Evolutionary conservation across 306 rosid genomes (phyloP), one percentile per base, ranked within the genome.

Genomic region (Rosa lucieae): DNA sequence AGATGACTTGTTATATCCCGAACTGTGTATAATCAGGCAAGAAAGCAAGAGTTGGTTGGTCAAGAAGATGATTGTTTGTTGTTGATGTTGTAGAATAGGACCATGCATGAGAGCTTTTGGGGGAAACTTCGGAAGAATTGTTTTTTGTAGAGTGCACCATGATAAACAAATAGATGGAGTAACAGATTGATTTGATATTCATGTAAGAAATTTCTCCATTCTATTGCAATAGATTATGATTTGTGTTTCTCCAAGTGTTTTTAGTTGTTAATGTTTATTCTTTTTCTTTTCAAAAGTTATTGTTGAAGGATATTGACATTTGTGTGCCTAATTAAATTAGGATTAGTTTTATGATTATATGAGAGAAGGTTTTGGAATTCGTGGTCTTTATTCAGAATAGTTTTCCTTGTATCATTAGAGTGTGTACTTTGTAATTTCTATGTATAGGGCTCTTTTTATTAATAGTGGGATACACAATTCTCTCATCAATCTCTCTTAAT

Each of bases 1-100:
- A 88, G 92, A 88, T 86, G 90, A 87, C 88, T 87, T 79, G 85
- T 86, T 88, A 84, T 81, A 78, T 76, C 80, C 67, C 70, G 65
- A 82, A 79, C 69, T 72, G 48, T 88, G 85, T 85, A 79, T 49
- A 81, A 84, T 78, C 81, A 79, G 81, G 72, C 79, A 47, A 65
- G 80, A 67, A 82, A 58, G 80, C 82, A 56, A 74, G 87, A 77
- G 73, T 78, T 84, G 87, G 79, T 73, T 81, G 88, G 82, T 78
- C 84, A 78, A 79, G 87, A 77, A 77, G 88, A 86, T 79, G 82
- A 85, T 79, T 82, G 81, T 77, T 80, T 75, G 77, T 49, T 68
- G 70, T 71, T 81, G 84, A 83, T 85, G 81, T 83, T 90, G 83
- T 77, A 83, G 88, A 83, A 71, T 82, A 71, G 70, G 73, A 78